Base-by-base conservation (phyloP, 352 stramenopile genomes). In the Aphanomyces euteiches region DNA sequence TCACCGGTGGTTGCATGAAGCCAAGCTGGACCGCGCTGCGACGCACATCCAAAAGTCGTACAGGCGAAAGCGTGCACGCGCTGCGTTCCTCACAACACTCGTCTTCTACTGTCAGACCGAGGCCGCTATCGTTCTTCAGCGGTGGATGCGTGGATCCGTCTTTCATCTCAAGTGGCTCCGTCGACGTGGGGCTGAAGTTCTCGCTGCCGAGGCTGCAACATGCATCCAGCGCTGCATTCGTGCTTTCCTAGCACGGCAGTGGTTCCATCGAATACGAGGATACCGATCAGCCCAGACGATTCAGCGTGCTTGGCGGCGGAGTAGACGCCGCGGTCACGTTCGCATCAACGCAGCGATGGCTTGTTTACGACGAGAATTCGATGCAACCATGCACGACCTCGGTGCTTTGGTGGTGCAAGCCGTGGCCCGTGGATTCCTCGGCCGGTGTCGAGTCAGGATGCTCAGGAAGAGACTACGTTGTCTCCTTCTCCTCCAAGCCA, bases 101-200 rank as follows among this genome's bases (percentile, higher is more conserved):
- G 15, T 54, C 59, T 13, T 72, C 72, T 7, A 77, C 70, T 7
- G 56, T 57, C 3, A 66, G 58, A 7, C 85, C 86, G 54, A 75
- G 80, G 58, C 69, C 12, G 0, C 19, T 17, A 21, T 90, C 79
- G 80, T 47, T 58, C 3, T 17, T 7, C 21, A 88, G 77, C 59
- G 68, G 48, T n/a, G 21, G 13, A 3, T 84, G 77, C 53, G 38
- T 47, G 2, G 56, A 69, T 7, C 66, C 83, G 5, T 77, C 75
- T 3, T 54, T 67, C 3, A 54, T 66, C 0, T 73, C 65, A 19
- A 66, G 84, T 5, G 50, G 47, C 13, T 38, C 8, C 38, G 61
- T 87, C 41, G 79, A 87, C 7, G 75, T 84, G 36, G 66, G 77
- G 64, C 73, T 86, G n/a, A 79, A 87, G 75, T 83, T 79, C 50